Evolutionary conservation across 805 yeast genomes (phyloP), one percentile per base, ranked within the genome.

Genomic region (Myxozyma sirexii): DNA sequence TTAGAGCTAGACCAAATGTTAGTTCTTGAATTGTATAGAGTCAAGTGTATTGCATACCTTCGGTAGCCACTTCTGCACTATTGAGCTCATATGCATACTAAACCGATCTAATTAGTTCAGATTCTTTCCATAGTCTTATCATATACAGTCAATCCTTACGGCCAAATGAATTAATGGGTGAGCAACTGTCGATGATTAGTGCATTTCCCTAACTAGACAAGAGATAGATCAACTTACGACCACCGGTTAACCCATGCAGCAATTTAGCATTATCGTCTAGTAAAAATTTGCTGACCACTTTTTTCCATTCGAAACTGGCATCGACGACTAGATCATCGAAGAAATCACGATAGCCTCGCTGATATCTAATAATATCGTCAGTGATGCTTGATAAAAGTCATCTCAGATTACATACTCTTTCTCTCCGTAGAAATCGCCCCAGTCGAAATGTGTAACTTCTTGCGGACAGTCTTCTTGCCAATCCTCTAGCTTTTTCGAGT

Each of bases 381-480:
- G 12, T 21, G n/a, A 21, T 5, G 3, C n/a, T 8, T 2, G 27
- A 3, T 2, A 21, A 15, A 5, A 29, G 6, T 19, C 39, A 21
- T 15, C 6, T 1, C 8, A 35, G 24, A 37, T 5, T 24, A 15
- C 59, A 31, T 31, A 72, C 51, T 57, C 54, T 55, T 56, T 56
- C 15, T 73, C 56, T n/a, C 77, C 77, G 27, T 65, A 62, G 38
- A 65, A 70, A 21, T 69, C 68, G 15, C 59, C 54, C 64, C 77
- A 69, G 24, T 74, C 75, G 37, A 68, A 71, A 44, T 66, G 70
- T 0, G 76, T 73, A 23, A 76, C 75, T 37, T 72, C 79, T 13
- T 68, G 67, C 0, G 79, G 77, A 42, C 69, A 67, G 50, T 75
- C 78, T 38, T 75, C 77, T n/a, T 73, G 69, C 78, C 79, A 75